Evolutionary conservation across 2,329 filamentous ascomycete genomes (phyloP), one percentile per base, ranked within the genome.

Genomic region (Monosporascus sp.): DNA sequence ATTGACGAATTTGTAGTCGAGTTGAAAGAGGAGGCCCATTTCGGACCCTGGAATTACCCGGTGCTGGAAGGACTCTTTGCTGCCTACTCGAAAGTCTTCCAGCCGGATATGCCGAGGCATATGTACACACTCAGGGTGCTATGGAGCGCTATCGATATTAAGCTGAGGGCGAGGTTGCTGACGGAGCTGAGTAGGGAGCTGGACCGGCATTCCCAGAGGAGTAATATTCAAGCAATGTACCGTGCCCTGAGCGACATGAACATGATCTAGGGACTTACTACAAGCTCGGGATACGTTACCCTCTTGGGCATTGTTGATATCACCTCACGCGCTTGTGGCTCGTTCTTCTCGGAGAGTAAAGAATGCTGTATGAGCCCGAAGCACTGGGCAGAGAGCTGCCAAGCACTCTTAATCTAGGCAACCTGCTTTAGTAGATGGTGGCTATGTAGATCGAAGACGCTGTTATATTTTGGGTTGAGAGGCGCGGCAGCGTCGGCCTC

Each of bases 1-100:
- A 48, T 59, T 14, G 52, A 58, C 37, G 54, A 58, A 18, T 61
- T 61, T 35, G 52, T 51, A 2, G 11, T 58, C 18, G 49, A 55
- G 14, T 48, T 61, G 11, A 52, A 56, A 50, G 40, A 51, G n/a
- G 26, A 48, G 5, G 55, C 52, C 31, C 49, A 59, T 14, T 24
- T 51, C 40, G 50, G 50, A 35, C 49, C 53, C 37, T 55, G 52
- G 38, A 38, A 56, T 11, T 20, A 35, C 35, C 20, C 15, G 6
- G 15, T 31, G 14, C 24, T 59, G 22, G 28, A 50, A 26, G 51
- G 20, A 3, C 40, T 61, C 31, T 52, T 62, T 31, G 28, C 45
- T 14, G 46, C 52, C 17, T 60, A 58, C 48, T 51, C 53, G 1
- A 50, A 47, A 41, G 54, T 60, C 41, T 62, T 61, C 38, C 54